Percentiles rank a stretch among this genome's conserved stretches.
Conservation (phyloP, 192 early-diverging fungal genomes). For the Coemansia sp. region DNA sequence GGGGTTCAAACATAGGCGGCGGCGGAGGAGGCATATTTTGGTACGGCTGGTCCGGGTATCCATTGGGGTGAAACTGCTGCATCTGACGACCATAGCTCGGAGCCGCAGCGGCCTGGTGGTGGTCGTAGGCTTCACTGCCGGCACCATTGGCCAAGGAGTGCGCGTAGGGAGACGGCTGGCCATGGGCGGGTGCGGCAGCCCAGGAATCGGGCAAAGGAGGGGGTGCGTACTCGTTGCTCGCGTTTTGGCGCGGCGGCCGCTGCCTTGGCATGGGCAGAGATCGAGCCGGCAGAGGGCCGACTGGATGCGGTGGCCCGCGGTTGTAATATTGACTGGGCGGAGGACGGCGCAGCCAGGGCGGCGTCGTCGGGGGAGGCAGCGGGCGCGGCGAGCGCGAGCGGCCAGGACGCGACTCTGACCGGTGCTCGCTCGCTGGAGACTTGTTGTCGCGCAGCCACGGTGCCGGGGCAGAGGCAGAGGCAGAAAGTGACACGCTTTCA, state of each 20-base stretch:
- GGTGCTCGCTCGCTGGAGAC: conserved; percentile 6
- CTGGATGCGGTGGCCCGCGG: background rate
- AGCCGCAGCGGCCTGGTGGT: background rate
- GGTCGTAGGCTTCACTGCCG: background rate
- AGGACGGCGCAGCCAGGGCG: conserved; percentile 32
- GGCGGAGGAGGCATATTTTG: conserved; percentile 3
- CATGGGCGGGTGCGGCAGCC: background rate
- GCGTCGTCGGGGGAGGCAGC: conserved; percentile 21
- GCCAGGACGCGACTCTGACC: conserved; percentile 1
- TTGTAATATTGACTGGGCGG: conserved; percentile 19
- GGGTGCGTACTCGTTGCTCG: background rate
- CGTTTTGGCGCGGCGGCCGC: background rate
- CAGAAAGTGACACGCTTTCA: background rate
- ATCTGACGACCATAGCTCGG: conserved; percentile 3
- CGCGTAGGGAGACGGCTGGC: background rate
- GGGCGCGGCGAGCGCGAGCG: conserved; percentile 25
- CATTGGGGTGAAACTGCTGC: background rate
- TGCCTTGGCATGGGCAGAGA: background rate
- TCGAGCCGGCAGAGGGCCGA: background rate
- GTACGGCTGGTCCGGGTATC: background rate
- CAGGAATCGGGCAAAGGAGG: background rate
- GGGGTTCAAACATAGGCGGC: conserved; percentile 1
- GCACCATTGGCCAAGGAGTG: background rate
- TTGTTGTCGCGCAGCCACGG: conserved; percentile 27
- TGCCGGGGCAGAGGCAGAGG: background rate